Evolutionary conservation across 495 filamentous ascomycete genomes (phyloP), one percentile per base, ranked within the genome.

Genomic region (Penicillium dipodomyicola): DNA sequence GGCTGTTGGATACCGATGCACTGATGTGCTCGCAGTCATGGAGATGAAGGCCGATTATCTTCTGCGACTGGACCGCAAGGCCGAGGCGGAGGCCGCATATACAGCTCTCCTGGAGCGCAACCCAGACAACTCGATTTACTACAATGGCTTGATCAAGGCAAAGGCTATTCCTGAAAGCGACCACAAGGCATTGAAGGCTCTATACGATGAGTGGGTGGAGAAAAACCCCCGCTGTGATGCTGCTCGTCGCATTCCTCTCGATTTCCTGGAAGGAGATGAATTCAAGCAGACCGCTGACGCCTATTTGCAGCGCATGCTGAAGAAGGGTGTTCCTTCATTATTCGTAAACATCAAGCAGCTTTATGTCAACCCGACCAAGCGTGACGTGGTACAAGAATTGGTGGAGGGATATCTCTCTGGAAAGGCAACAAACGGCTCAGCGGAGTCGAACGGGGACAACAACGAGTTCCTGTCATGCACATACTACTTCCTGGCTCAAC

Each of bases 341-440:
- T 97, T 99, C 69, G 90, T 91, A 5, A 97, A 97, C 72, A 80
- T 99, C 58, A 99, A 97, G 77, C 80, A 91, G 43, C 81, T 99
- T 19, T 97, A 97, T 73, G 76, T 77, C 22, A 87, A 93, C 67
- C 45, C 80, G 1, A 78, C 73, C 59, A 97, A 99, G 77, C 88
- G 85, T 61, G 81, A 87, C 32, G 82, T 74, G 3, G 83, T 97
- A 32, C 84, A 87, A 58, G 77, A 82, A 11, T 64, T 99, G 40
- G 93, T 91, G 6, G 83, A 96, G 65, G 82, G 89, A 53, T 96
- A 96, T 63, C 72, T 86, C 25, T 72, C 84, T 39, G 79, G 75
- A 40, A 9, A 56, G 49, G 30, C 58, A 72, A 5, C 67, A 76
- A 84, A 82, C 50, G 75, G 79, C 23, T 71, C 72, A 35, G 62